These are phyloP conservation scores for Fusarium sp. DNA, from an alignment of 2,329 filamentous ascomycete species.

Conservation along the genomic window DNA sequence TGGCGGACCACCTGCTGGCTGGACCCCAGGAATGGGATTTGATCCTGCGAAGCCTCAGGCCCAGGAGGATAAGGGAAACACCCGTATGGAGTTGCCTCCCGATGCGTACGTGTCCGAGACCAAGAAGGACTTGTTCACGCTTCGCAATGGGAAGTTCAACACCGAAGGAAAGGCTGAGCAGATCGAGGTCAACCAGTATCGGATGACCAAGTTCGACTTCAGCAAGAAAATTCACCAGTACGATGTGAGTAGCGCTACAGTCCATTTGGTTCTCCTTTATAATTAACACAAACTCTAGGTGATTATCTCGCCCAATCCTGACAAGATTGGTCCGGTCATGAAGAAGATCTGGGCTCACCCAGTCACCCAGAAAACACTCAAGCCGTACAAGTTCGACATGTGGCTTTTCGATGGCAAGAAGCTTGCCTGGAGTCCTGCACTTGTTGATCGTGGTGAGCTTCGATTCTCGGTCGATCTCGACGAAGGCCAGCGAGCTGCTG, in stretches of 20 bases:
- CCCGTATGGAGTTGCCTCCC: conserved; percentile 67
- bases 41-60: conserved; percentile 57
- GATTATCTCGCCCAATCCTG: conserved; percentile 68
- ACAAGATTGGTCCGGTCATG: conserved; percentile 72
- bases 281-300: conserved; percentile 61
- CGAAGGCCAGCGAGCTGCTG: conserved; percentile 63
- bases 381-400: conserved; percentile 54
- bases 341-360: conserved; percentile 81
- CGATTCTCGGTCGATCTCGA: conserved; percentile 78
- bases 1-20: conserved; percentile 38
- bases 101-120: conserved; percentile 62
- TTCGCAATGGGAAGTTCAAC: conserved; percentile 60
- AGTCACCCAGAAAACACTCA: conserved; percentile 65
- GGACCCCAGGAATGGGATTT: conserved; percentile 51
- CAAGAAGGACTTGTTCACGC: conserved; percentile 51
- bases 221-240: conserved; percentile 79
- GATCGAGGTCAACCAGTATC: conserved; percentile 78
- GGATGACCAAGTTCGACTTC: conserved; percentile 68
- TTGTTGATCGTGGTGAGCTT: conserved; percentile 60
- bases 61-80: conserved; percentile 51
- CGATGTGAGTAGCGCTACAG: conserved; percentile 71
- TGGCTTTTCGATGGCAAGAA: conserved; percentile 87
- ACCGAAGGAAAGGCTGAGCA: conserved; percentile 64
- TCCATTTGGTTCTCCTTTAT: neutral
- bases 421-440: conserved; percentile 76